Evolutionary conservation across 148 eudicot genomes (phyloP).

Genomic region (Persicaria maculosa): DNA sequence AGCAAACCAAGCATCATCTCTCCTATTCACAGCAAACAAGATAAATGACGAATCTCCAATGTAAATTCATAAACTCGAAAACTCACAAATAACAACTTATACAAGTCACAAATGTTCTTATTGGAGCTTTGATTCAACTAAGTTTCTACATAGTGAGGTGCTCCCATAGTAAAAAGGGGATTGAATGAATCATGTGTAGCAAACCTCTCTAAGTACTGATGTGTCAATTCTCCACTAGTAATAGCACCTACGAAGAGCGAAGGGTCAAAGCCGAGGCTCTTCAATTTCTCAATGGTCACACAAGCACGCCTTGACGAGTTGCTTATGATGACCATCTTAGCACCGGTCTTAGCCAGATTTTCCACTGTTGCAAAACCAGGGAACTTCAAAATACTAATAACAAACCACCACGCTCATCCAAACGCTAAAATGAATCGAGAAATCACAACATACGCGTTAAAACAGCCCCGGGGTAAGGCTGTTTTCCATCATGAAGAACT

Average conservation of each 20-base stretch:
- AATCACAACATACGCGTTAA: constrained; percentile 54
- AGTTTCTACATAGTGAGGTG: neutral
- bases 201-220: constrained; percentile 71
- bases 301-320: constrained; percentile 93
- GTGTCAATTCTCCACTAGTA: constrained; percentile 91
- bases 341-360: constrained; percentile 66
- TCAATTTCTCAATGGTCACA: constrained; percentile 67
- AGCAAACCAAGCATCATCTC: constrained; percentile 90
- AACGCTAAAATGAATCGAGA: constrained; percentile 6
- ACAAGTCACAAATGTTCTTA: neutral
- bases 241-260: constrained; percentile 73
- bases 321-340: constrained; percentile 89
- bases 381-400: constrained; percentile 13
- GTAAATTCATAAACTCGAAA: neutral
- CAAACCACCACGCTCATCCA: constrained; percentile 18
- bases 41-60: constrained; percentile 10
- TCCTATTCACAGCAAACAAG: constrained; percentile 34
- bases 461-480: constrained; percentile 88
- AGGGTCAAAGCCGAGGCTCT: constrained; percentile 84
- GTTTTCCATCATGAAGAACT: constrained; percentile 94
- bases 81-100: neutral
- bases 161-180: neutral
- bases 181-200: neutral
- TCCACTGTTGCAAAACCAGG: constrained; percentile 48
- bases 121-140: neutral